A percentile compares a stretch with the other conserved stretches of the same genome.
phyloP scores from a whole-genome alignment of 2,329 filamentous ascomycete genomes.

The Aspergillus uvarum region DNA sequence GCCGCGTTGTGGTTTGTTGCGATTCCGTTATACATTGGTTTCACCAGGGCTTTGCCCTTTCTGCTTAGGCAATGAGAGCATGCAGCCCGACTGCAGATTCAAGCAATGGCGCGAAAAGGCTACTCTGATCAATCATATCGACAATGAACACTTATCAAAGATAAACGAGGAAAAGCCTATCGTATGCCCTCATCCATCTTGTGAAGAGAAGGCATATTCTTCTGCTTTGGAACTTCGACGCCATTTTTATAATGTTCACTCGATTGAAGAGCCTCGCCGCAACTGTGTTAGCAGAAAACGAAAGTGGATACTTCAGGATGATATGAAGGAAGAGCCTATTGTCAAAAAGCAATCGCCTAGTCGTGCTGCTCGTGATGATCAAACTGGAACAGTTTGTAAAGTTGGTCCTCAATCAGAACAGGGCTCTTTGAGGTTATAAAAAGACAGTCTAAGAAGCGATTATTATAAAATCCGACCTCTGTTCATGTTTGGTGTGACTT shows the following conservation, averaged over 20 bases:
- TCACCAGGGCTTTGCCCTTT: not conserved
- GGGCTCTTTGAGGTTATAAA: no score
- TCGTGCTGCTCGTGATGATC: not conserved
- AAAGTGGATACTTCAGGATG: not conserved
- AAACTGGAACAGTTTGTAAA: no score
- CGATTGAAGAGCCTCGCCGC: not conserved
- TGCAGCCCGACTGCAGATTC: not conserved
- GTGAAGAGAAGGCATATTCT: not conserved
- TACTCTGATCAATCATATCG: not conserved
- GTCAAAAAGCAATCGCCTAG: not conserved
- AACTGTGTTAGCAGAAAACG: not conserved
- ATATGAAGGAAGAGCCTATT: not conserved
- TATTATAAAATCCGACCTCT: no score
- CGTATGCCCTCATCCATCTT: not conserved
- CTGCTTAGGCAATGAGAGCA: not conserved
- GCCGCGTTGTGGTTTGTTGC: not conserved
- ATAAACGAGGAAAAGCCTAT: not conserved
- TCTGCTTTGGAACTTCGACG: not conserved
- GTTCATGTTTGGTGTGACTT: no score
- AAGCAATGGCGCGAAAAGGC: not conserved
- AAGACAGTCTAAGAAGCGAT: no score
- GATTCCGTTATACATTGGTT: not conserved
- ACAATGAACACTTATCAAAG: not conserved
- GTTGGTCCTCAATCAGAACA: no score
- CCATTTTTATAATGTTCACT: not conserved